phyloP scores from a whole-genome alignment of 495 filamentous ascomycete genomes.

The Copromyces sp. region DNA sequence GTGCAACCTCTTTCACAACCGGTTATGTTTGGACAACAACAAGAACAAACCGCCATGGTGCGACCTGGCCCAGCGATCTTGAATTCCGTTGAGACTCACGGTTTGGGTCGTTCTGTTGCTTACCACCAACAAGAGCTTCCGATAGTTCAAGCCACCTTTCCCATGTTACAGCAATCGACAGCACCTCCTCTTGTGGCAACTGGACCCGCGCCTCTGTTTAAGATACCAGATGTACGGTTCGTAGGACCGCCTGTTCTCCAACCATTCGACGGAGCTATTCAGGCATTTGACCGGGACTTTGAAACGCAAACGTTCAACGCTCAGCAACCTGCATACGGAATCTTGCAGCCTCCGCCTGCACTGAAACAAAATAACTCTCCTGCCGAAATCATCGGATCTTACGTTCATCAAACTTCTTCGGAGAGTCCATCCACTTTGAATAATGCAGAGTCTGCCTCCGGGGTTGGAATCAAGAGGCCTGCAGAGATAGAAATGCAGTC shows the following conservation, averaged over 20 bases:
- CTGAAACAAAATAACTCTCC: neutral
- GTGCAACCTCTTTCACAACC: neutral
- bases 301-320: neutral
- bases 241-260: neutral
- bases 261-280: neutral
- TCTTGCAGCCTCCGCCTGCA: neutral
- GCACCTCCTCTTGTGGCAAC: neutral
- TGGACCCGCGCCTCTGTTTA: neutral
- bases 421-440: neutral
- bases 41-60: neutral
- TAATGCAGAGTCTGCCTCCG: neutral
- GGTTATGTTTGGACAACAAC: neutral
- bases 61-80: neutral
- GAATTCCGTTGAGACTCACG: neutral
- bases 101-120: neutral
- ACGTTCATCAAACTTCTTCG: neutral
- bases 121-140: neutral
- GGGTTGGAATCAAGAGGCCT: neutral
- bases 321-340: neutral
- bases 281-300: neutral
- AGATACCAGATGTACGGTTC: neutral
- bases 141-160: neutral
- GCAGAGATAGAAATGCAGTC: neutral
- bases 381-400: neutral
- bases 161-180: neutral